A percentile compares a stretch with the other conserved stretches of the same genome.
These are phyloP conservation scores for Aspergillus sp. DNA, from an alignment of 2,329 filamentous ascomycete genomes.

Conservation along the genomic window DNA sequence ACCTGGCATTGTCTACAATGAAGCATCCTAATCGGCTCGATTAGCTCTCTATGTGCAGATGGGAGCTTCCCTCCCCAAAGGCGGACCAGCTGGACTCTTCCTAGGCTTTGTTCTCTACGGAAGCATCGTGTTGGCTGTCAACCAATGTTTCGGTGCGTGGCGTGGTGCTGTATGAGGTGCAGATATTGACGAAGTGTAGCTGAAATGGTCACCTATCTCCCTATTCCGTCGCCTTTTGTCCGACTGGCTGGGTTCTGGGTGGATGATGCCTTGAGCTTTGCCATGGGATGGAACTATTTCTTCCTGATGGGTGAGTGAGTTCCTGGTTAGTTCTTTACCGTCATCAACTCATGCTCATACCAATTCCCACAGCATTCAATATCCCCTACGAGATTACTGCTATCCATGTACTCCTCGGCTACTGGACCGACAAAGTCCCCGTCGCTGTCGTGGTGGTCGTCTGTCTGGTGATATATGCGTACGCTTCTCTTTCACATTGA, in stretches of 20 bases:
- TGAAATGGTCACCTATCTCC: slow-evolving; percentile 28
- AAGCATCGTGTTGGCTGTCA: slow-evolving; percentile 30
- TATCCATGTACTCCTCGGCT: slow-evolving; percentile 37
- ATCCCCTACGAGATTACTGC: slow-evolving; percentile 40
- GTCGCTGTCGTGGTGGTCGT: slow-evolving; percentile 36
- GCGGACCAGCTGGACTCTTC: slow-evolving; percentile 34
- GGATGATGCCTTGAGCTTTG: slow-evolving; percentile 28
- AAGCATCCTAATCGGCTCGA: too few species aligned
- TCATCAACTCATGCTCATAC: background rate
- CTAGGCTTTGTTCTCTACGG: slow-evolving; percentile 24
- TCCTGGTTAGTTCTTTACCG: background rate
- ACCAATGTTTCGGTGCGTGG: slow-evolving; percentile 24
- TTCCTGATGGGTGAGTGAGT: slow-evolving; percentile 19
- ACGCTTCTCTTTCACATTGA: background rate
- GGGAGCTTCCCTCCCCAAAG: slow-evolving; percentile 32
- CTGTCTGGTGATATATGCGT: slow-evolving; percentile 40
- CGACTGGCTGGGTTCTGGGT: slow-evolving; percentile 27
- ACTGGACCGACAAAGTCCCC: slow-evolving; percentile 38
- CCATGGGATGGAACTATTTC: slow-evolving; percentile 30
- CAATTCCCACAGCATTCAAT: slow-evolving; percentile 13
- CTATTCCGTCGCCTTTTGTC: slow-evolving; percentile 25
- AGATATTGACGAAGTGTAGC: slow-evolving; percentile 10
- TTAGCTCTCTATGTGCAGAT: slow-evolving; percentile 29
- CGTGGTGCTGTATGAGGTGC: too few species aligned
- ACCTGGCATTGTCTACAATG: background rate